Evolutionary conservation across 352 stramenopile genomes (phyloP).

Genomic region (Globisporangium abappressorium): DNA sequence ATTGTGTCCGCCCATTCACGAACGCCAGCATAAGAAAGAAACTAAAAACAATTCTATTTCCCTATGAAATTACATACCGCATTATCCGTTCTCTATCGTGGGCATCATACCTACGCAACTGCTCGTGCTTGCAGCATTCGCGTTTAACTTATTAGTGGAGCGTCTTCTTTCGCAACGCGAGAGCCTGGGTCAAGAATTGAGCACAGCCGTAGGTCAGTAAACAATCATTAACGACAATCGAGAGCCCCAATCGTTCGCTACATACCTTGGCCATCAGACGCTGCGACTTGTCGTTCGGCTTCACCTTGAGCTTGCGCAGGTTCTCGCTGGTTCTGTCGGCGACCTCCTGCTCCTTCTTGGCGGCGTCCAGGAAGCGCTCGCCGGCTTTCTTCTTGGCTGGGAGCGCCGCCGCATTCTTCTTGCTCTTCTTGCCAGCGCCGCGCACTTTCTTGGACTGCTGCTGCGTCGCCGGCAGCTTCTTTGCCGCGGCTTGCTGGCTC

Average conservation of each 20-base stretch:
- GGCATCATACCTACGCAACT: not conserved
- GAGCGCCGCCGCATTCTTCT: conserved; percentile 5
- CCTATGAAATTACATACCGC: conserved; percentile 7
- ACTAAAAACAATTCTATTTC: conserved; percentile 5
- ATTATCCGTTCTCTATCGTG: conserved; percentile 8
- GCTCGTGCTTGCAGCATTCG: conserved; percentile 2
- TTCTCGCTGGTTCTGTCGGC: conserved; percentile 59
- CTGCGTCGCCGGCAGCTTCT: conserved; percentile 26
- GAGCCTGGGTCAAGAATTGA: conserved; percentile 20
- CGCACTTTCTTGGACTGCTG: conserved; percentile 19
- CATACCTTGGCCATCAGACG: conserved; percentile 64
- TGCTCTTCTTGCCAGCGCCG: conserved; percentile 17
- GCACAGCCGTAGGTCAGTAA: not conserved
- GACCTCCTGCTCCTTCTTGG: conserved; percentile 45
- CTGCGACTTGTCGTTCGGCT: conserved; percentile 52
- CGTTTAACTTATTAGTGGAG: conserved; percentile 37
- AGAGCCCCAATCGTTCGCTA: not conserved
- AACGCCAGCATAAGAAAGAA: conserved; percentile 9
- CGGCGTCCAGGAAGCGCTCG: conserved; percentile 53
- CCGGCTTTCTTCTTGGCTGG: conserved; percentile 23
- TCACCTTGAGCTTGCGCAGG: conserved; percentile 59
- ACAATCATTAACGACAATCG: not conserved
- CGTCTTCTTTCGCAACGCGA: conserved; percentile 39
- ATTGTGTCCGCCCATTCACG: not conserved
- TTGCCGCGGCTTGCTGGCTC: conserved; percentile 12